A percentile compares a stretch with the other conserved stretches of the same genome.
These are phyloP conservation scores for Grosmannia clavigera DNA, from an alignment of 2,329 filamentous ascomycete species.

Conservation along the genomic window DNA sequence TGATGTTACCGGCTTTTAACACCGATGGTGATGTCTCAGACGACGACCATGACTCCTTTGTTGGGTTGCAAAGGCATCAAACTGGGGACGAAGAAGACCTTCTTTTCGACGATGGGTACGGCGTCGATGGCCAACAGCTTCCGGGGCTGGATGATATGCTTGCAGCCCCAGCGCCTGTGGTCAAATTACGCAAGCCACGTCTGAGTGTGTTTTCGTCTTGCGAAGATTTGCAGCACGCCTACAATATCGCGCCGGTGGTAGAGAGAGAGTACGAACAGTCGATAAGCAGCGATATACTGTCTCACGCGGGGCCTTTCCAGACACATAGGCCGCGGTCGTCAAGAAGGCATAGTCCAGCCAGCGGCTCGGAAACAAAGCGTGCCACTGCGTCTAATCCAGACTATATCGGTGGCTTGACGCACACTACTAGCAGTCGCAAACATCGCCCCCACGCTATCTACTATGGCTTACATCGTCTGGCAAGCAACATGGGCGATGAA, in stretches of 20 bases:
- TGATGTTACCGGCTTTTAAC: conserved; percentile 11
- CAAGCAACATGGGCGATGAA: not conserved
- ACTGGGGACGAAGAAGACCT: conserved; percentile 23
- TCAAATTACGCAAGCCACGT: not conserved
- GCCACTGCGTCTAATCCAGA: not conserved
- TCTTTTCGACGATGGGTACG: conserved; percentile 24
- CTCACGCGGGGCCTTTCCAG: not conserved
- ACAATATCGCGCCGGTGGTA: not conserved
- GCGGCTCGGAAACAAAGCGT: not conserved
- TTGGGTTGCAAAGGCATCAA: conserved; percentile 7
- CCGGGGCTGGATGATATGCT: conserved; percentile 7
- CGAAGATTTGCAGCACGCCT: not conserved
- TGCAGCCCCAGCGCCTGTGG: conserved; percentile 1
- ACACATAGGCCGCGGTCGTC: not conserved
- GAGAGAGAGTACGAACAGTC: not conserved
- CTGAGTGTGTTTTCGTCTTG: not conserved
- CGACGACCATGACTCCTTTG: conserved; percentile 22
- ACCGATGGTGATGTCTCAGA: conserved; percentile 26
- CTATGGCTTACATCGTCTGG: not conserved
- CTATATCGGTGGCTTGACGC: not conserved
- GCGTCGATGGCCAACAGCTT: conserved; percentile 3
- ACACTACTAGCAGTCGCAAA: not conserved
- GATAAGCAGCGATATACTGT: not conserved
- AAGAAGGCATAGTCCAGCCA: not conserved
- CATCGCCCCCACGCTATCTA: not conserved